Conservation (phyloP, 148 eudicot genomes). For the Selenicereus undatus region DNA sequence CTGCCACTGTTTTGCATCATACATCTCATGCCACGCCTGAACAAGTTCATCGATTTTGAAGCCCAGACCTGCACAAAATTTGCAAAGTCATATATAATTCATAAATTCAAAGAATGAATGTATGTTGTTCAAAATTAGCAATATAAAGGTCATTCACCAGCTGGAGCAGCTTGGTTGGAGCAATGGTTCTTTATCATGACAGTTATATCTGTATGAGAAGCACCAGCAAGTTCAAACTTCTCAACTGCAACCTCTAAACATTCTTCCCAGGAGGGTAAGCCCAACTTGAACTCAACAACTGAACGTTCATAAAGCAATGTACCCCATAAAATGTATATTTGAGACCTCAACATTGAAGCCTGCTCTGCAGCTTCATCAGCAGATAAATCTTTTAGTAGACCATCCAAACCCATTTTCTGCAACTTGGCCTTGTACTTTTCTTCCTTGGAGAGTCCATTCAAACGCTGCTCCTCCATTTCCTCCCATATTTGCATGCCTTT, state of each 20-base stretch:
- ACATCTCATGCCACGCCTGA: constrained; percentile 97
- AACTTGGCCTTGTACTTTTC: constrained; percentile 61
- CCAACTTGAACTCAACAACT: constrained; percentile 77
- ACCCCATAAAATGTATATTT: constrained; percentile 88
- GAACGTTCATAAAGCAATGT: constrained; percentile 91
- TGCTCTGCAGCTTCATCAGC: constrained; percentile 71
- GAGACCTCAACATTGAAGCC: constrained; percentile 69
- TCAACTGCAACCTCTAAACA: constrained; percentile 91
- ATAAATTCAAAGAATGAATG: background rate
- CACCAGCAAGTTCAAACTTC: constrained; percentile 89
- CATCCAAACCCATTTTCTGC: constrained; percentile 64
- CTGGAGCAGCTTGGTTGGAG: constrained; percentile 69
- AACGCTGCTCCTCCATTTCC: constrained; percentile 79
- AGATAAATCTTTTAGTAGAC: constrained; percentile 51
- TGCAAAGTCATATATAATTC: constrained; percentile 1
- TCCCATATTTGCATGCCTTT: constrained; percentile 97
- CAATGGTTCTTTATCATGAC: constrained; percentile 95
- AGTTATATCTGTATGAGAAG: constrained; percentile 71
- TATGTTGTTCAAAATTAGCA: background rate
- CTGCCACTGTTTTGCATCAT: constrained; percentile 90
- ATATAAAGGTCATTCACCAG: constrained; percentile 39
- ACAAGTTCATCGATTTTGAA: constrained; percentile 91
- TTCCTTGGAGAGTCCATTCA: constrained; percentile 73
- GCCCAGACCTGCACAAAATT: constrained; percentile 37
- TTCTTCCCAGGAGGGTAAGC: constrained; percentile 86